These are phyloP conservation scores for Periglandula ipomoeae DNA, from an alignment of 2,329 filamentous ascomycete species.

Conservation along the genomic window DNA sequence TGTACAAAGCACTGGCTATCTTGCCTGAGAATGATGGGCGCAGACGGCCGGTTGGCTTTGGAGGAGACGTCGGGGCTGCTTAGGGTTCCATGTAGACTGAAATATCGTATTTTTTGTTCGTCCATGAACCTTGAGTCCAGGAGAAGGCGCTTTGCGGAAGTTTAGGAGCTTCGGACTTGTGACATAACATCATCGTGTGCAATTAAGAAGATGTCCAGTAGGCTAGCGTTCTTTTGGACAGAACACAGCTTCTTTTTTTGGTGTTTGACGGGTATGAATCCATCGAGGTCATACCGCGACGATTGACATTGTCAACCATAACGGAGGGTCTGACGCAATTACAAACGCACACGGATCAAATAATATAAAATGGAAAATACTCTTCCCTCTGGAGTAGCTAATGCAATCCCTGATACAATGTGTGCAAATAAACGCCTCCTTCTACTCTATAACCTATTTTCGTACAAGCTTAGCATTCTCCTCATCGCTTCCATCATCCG, in stretches of 20 bases:
- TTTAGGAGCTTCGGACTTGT: too few relatives aligned
- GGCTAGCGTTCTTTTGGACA: too few relatives aligned
- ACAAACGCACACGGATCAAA: too few relatives aligned
- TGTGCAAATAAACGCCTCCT: not conserved
- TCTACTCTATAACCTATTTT: slow-evolving; percentile 25
- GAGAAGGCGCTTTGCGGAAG: too few relatives aligned
- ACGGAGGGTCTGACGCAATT: too few relatives aligned
- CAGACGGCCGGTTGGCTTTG: slow-evolving; percentile 83
- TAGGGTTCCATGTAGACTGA: not conserved
- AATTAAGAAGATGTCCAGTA: too few relatives aligned
- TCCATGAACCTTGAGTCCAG: too few relatives aligned
- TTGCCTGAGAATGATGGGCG: slow-evolving; percentile 68
- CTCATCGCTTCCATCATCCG: slow-evolving; percentile 53
- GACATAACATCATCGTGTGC: too few relatives aligned
- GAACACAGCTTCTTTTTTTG: too few relatives aligned
- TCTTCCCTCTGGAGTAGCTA: not conserved
- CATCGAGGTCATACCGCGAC: too few relatives aligned
- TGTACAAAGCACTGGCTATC: slow-evolving; percentile 91
- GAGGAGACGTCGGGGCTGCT: slow-evolving; percentile 48
- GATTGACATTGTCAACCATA: too few relatives aligned
- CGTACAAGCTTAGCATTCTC: slow-evolving; percentile 43
- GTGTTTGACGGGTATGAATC: too few relatives aligned
- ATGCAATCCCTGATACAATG: not conserved
- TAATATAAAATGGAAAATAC: not conserved
- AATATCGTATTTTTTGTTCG: not conserved